phyloP scores from a whole-genome alignment of 805 yeast species.

The Sugiyamaella boreocaroliniensis region DNA sequence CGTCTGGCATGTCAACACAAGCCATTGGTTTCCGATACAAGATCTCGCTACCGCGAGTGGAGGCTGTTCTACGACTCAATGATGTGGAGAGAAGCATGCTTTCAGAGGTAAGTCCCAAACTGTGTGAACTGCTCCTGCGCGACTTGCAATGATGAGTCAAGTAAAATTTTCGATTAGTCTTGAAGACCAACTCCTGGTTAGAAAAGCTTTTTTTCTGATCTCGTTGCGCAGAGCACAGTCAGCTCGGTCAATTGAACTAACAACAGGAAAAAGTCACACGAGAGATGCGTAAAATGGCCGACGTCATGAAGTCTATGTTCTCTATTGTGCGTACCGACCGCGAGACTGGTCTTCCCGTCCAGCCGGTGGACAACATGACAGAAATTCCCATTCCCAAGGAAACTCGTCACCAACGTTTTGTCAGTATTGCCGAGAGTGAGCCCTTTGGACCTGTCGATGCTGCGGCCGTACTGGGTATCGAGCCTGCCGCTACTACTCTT shows the following conservation, averaged over 20 bases:
- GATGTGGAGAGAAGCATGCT: slow-evolving; percentile 59
- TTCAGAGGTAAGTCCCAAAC: slow-evolving; percentile 54
- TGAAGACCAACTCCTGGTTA: slow-evolving; percentile 62
- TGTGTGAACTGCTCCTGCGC: background rate
- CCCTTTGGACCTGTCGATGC: slow-evolving; percentile 97
- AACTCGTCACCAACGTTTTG: slow-evolving; percentile 72
- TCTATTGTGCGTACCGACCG: slow-evolving; percentile 37
- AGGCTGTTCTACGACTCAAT: slow-evolving; percentile 71
- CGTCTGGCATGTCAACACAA: slow-evolving; percentile 52
- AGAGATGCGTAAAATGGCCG: slow-evolving; percentile 55
- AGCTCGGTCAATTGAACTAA: background rate
- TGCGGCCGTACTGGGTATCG: slow-evolving; percentile 71
- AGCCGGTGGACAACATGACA: slow-evolving; percentile 68
- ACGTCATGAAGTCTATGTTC: slow-evolving; percentile 69
- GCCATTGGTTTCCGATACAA: slow-evolving; percentile 74
- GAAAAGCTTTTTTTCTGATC: slow-evolving; percentile 28
- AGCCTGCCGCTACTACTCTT: slow-evolving; percentile 80
- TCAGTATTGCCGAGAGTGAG: slow-evolving; percentile 87
- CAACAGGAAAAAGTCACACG: slow-evolving; percentile 42
- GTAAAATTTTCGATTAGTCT: slow-evolving; percentile 62
- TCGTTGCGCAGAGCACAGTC: background rate
- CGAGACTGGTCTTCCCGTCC: slow-evolving; percentile 25
- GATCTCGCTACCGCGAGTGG: slow-evolving; percentile 76
- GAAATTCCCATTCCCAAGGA: slow-evolving; percentile 88
- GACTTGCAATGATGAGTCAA: slow-evolving; percentile 41